Percentiles rank a stretch among this genome's conserved stretches.
Evolutionary conservation across 768 basidiomycete genomes (phyloP).

Genomic region (Fibroporia radiculosa): DNA sequence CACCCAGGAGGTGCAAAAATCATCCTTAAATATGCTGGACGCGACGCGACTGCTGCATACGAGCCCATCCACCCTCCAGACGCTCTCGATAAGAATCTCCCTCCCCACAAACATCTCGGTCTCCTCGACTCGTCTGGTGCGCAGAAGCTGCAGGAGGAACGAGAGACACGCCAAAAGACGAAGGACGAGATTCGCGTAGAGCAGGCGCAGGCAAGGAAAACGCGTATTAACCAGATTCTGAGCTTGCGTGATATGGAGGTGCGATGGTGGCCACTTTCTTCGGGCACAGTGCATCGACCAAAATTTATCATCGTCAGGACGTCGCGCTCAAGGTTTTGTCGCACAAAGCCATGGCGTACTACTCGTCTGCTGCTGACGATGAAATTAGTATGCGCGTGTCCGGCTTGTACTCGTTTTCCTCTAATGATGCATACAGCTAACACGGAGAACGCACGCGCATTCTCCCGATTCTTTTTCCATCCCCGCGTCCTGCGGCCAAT

Average conservation of each 20-base stretch:
- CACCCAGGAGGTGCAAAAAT: conserved; percentile 80
- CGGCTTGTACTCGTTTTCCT: not conserved
- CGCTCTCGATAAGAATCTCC: conserved; percentile 65
- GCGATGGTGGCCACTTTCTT: too few relatives aligned
- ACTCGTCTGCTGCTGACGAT: conserved; percentile 82
- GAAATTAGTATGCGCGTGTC: conserved; percentile 49
- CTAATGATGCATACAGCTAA: conserved; percentile 32
- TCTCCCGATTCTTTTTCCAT: conserved; percentile 79
- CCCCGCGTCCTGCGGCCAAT: conserved; percentile 73
- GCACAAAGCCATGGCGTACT: conserved; percentile 74
- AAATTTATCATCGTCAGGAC: conserved; percentile 33
- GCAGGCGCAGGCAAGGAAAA: conserved; percentile 50
- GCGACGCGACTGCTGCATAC: conserved; percentile 72
- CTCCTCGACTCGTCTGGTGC: conserved; percentile 43
- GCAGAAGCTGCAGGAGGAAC: conserved; percentile 47
- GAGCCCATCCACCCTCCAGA: conserved; percentile 83
- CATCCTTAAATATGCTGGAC: conserved; percentile 79
- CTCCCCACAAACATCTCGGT: conserved; percentile 67
- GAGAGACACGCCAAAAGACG: conserved; percentile 38
- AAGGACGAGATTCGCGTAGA: conserved; percentile 66
- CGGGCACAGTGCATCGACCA: too few relatives aligned
- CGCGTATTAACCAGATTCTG: conserved; percentile 62
- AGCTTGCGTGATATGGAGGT: conserved; percentile 83
- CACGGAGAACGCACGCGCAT: conserved; percentile 71
- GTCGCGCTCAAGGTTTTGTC: conserved; percentile 68